Percentiles rank a stretch among this genome's conserved stretches.
phyloP scores from a whole-genome alignment of 768 basidiomycete genomes.

The Hebeloma cylindrosporum region DNA sequence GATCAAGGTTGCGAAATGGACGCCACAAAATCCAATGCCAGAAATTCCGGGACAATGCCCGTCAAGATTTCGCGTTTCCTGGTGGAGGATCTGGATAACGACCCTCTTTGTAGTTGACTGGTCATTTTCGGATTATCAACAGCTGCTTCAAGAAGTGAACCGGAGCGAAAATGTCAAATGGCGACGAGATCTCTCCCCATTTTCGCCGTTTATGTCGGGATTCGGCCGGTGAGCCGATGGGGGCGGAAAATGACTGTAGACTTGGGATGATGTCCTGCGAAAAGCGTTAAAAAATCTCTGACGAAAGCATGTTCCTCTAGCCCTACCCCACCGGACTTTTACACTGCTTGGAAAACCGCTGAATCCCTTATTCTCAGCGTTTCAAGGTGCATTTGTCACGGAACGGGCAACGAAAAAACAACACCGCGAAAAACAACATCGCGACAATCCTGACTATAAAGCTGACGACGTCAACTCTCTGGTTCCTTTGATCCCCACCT shows the following conservation, averaged over 20 bases:
- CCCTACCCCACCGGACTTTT: conserved; percentile 20
- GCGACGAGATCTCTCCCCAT: conserved; percentile 9
- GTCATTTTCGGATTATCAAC: no score
- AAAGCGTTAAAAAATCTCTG: conserved; percentile 38
- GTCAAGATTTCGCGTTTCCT: no score
- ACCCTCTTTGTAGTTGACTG: no score
- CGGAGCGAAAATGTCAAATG: conserved; percentile 18
- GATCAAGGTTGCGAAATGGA: conserved; percentile 18
- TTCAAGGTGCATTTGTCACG: conserved; percentile 37
- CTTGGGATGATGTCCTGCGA: conserved; percentile 36
- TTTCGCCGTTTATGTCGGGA: conserved; percentile 24
- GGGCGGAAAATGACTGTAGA: conserved; percentile 43
- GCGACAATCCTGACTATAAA: conserved; percentile 26
- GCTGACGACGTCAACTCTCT: conserved; percentile 21
- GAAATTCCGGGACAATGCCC: no score
- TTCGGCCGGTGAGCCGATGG: conserved; percentile 38
- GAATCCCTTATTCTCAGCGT: conserved; percentile 17
- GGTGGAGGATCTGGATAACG: no score
- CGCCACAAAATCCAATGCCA: conserved; percentile 17
- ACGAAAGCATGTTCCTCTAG: conserved; percentile 36
- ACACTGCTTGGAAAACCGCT: no score
- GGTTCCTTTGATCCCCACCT: conserved; percentile 28
- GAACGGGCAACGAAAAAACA: conserved; percentile 30
- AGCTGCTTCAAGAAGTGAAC: conserved; percentile 7
- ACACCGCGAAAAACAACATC: conserved; percentile 19